Base-by-base conservation (phyloP, 2,329 filamentous ascomycete species). In the Phyllosticta capitalensis region DNA sequence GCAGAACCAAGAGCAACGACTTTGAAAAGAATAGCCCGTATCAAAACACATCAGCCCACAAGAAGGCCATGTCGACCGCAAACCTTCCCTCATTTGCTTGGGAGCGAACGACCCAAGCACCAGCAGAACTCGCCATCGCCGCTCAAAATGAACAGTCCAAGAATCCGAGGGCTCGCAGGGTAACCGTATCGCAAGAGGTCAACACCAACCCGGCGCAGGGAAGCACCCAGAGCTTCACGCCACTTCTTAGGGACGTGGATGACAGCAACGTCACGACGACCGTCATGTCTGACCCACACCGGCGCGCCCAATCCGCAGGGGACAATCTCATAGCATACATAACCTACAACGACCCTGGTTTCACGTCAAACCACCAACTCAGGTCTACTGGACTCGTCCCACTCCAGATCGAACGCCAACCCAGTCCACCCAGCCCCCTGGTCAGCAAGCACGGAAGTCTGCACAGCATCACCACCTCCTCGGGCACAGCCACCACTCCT, bases 381-480 rank as follows among this genome's bases (percentile, higher is more conserved):
- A 52, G 45, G 26, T 52, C 58, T n/a, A 55, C 58, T 45, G 55
- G 52, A 9, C 58, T 59, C 19, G 38, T 55, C 24, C 58, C 58
- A 45, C 58, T 59, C 14, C 58, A 59, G 17, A 49, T 59, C 20
- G 38, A 55, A 53, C 52, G 52, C 26, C 54, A 52, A 17, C 58
- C 54, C 19, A 38, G 24, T 9, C 52, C 58, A 19, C 48, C 54
- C 17, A 59, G 54, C 53, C 58, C 58, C 20, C 19, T 59, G 33
- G 20, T 51, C 5, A 59, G 56, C 38, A 20, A 54, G 52, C 56
- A 59, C 9, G 58, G 52, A 7, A 55, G 52, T 7, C 53, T 59
- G 22, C 58, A 59, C 53, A 55, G 52, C 58, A 28, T 21, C 45
- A 38, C 10, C 3, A 55, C 50, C 19, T 22, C 19, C n/a, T 12